These are phyloP conservation scores for Ceratobasidium sp. DNA, from an alignment of 1,284 basidiomycete genomes.

Conservation along the genomic window DNA sequence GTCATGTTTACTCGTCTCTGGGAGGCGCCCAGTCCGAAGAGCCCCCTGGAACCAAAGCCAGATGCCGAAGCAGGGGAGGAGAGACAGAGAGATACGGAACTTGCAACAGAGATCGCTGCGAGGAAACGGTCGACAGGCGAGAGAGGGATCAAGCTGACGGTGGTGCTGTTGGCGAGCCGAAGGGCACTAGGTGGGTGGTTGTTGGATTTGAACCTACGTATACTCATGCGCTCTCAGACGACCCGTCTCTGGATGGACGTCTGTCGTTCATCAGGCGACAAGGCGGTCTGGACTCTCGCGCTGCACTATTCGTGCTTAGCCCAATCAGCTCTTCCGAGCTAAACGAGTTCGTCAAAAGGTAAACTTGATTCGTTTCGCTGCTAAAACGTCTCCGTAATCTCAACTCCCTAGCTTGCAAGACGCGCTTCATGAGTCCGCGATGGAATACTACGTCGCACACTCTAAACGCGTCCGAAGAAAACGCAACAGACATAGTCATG, in stretches of 20 bases:
- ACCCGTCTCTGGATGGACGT: constrained; percentile 83
- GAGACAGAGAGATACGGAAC: constrained; percentile 75
- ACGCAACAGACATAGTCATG: constrained; percentile 74
- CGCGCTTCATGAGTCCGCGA: constrained; percentile 86
- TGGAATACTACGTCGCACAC: constrained; percentile 94
- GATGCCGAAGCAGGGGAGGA: constrained; percentile 75
- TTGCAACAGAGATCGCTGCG: constrained; percentile 81
- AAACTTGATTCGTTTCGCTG: background rate
- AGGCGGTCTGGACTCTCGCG: constrained; percentile 89
- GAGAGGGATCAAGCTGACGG: constrained; percentile 91
- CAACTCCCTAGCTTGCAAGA: constrained; percentile 75
- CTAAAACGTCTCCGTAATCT: background rate
- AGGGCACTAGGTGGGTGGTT: constrained; percentile 76
- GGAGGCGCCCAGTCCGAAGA: constrained; percentile 66
- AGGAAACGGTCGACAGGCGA: constrained; percentile 85
- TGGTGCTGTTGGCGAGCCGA: constrained; percentile 89
- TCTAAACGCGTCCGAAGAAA: constrained; percentile 92
- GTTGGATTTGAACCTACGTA: constrained; percentile 4
- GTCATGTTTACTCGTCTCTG: constrained; percentile 88
- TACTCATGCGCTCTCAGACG: constrained; percentile 67
- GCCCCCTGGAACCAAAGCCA: constrained; percentile 67
- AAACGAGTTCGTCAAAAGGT: constrained; percentile 87
- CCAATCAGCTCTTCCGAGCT: constrained; percentile 87
- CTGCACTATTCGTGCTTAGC: constrained; percentile 93
- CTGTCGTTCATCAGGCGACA: constrained; percentile 88